Percentiles rank a stretch among this genome's conserved stretches.
Evolutionary conservation across 1,139 yeast genomes (phyloP).

Genomic region (Suhomyces taliae): DNA sequence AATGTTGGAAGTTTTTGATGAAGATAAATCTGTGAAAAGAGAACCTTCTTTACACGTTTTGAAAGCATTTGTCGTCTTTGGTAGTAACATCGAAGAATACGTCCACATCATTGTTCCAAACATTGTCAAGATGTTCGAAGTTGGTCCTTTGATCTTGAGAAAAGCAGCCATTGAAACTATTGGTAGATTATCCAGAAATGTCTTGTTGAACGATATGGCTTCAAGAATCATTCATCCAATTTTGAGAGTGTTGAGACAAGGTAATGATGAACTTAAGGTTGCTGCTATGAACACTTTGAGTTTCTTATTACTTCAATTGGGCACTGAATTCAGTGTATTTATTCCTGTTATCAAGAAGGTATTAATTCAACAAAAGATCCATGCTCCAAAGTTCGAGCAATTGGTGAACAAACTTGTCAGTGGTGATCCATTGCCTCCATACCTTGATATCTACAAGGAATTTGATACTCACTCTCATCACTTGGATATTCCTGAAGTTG

Average conservation of each 20-base stretch:
- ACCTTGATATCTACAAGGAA: conserved; percentile 68
- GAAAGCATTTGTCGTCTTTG: conserved; percentile 86
- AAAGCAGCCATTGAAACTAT: conserved; percentile 80
- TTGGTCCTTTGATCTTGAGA: conserved; percentile 58
- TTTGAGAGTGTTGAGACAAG: conserved; percentile 62
- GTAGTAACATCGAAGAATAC: conserved; percentile 84
- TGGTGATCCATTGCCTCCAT: conserved; percentile 88
- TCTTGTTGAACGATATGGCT: conserved; percentile 82
- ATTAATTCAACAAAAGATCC: conserved; percentile 61
- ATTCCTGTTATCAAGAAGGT: conserved; percentile 82
- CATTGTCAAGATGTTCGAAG: conserved; percentile 77
- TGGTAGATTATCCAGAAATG: conserved; percentile 75
- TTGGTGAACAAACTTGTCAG: conserved; percentile 74
- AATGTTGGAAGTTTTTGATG: conserved; percentile 74
- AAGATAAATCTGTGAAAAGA: conserved; percentile 65
- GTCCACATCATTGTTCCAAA: conserved; percentile 84
- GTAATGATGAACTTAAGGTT: conserved; percentile 60
- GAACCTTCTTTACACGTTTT: conserved; percentile 75
- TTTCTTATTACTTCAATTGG: conserved; percentile 75
- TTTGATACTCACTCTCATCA: conserved; percentile 50
- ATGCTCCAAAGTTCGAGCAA: conserved; percentile 76
- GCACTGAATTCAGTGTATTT: conserved; percentile 81
- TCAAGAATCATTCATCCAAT: conserved; percentile 89
- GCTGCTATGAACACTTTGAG: conserved; percentile 80
- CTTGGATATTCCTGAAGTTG: conserved; percentile 64